phyloP scores from a whole-genome alignment of 2,329 filamentous ascomycete genomes.

The Sphaerulina musiva region DNA sequence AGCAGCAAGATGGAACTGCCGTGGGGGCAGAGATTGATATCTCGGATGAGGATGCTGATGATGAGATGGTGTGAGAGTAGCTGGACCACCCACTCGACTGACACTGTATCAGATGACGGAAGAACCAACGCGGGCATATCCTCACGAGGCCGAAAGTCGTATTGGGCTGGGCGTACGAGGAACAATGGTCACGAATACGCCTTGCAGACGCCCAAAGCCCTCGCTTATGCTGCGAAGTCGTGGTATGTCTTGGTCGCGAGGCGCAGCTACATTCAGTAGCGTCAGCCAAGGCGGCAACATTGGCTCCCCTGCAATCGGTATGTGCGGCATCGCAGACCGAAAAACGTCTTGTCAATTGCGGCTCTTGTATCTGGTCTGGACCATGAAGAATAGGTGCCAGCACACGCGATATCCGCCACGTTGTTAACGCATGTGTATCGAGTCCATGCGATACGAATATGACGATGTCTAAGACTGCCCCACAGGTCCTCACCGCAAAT shows the following conservation, averaged over 20 bases:
- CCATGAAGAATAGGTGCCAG: too few species aligned
- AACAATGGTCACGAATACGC: background rate
- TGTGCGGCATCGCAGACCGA: background rate
- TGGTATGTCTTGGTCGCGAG: background rate
- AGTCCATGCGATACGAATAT: too few species aligned
- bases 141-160: too few species aligned
- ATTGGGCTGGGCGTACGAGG: too few species aligned
- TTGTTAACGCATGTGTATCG: too few species aligned
- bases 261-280: background rate
- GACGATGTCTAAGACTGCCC: too few species aligned
- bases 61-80: slow-evolving; percentile 7
- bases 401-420: too few species aligned
- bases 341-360: background rate
- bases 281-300: background rate
- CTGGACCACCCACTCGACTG: too few species aligned
- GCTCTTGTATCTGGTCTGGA: too few species aligned
- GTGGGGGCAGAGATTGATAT: slow-evolving; percentile 19
- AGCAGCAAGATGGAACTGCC: background rate
- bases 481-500: too few species aligned
- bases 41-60: slow-evolving; percentile 22
- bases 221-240: background rate
- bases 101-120: too few species aligned
- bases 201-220: background rate
- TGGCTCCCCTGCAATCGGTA: background rate
- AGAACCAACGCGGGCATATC: too few species aligned